These are phyloP conservation scores for Lodderomyces pseudojiufengensis DNA, from an alignment of 1,139 yeast genomes.

Conservation along the genomic window DNA sequence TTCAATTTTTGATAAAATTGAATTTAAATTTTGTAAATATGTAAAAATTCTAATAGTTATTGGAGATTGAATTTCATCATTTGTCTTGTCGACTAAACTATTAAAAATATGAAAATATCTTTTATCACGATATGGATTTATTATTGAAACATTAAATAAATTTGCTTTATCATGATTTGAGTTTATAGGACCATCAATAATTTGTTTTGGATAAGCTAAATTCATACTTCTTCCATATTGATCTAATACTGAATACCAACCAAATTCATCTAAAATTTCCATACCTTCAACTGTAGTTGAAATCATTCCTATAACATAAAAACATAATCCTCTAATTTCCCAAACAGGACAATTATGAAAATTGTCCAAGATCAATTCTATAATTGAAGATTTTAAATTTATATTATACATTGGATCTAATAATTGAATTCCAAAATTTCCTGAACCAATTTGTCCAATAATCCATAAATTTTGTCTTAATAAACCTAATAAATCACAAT, in stretches of 20 bases:
- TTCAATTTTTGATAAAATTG: conserved; percentile 63
- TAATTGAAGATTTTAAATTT: conserved; percentile 50
- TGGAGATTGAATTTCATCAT: conserved; percentile 6
- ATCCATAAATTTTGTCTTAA: conserved; percentile 85
- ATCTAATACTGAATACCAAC: conserved; percentile 66
- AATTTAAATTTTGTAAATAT: conserved; percentile 50
- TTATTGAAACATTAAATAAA: conserved; percentile 22
- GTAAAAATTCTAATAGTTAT: conserved; percentile 19
- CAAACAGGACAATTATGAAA: conserved; percentile 49
- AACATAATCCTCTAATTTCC: conserved; percentile 72
- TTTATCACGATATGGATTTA: conserved; percentile 32
- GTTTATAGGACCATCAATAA: not conserved
- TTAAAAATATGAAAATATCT: conserved; percentile 28
- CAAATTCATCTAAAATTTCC: conserved; percentile 78
- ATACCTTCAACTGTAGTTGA: conserved; percentile 74
- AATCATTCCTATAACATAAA: conserved; percentile 72
- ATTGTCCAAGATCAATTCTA: conserved; percentile 44
- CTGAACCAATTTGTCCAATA: conserved; percentile 75
- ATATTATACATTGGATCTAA: conserved; percentile 50
- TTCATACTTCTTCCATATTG: conserved; percentile 52
- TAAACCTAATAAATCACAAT: conserved; percentile 7
- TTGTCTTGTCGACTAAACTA: conserved; percentile 12
- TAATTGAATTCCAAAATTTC: conserved; percentile 62
- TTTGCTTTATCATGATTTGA: conserved; percentile 9
- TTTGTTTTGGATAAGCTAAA: conserved; percentile 47